Evolutionary conservation across 768 basidiomycete genomes (phyloP).

Genomic region (Rubroboletus pulcherrimus): DNA sequence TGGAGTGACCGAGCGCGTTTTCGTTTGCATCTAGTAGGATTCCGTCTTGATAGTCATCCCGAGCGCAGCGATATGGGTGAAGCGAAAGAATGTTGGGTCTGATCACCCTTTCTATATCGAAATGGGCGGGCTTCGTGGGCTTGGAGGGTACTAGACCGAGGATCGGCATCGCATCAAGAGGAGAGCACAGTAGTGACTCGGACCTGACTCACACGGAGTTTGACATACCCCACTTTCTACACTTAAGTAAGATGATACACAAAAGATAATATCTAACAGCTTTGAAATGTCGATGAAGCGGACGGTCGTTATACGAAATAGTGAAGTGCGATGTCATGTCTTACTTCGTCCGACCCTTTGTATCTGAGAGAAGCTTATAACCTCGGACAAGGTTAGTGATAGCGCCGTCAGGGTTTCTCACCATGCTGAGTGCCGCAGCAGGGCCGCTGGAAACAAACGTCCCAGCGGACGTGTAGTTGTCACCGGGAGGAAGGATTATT

Average conservation of each 20-base stretch:
- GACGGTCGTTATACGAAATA: no score
- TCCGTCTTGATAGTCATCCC: slow-evolving; percentile 91
- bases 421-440: slow-evolving; percentile 42
- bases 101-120: slow-evolving; percentile 78
- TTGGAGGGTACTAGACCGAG: slow-evolving; percentile 49
- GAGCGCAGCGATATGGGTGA: slow-evolving; percentile 90
- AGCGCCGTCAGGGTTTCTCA: slow-evolving; percentile 45
- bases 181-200: not conserved
- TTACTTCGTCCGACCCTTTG: no score
- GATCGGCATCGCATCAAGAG: slow-evolving; percentile 55
- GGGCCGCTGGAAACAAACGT: slow-evolving; percentile 51
- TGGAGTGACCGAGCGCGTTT: slow-evolving; percentile 88
- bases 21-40: slow-evolving; percentile 97
- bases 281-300: no score
- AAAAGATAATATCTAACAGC: no score
- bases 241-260: no score
- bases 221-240: no score
- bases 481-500: slow-evolving; percentile 56
- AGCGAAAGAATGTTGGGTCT: slow-evolving; percentile 92
- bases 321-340: no score
- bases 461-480: slow-evolving; percentile 51
- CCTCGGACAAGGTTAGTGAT: slow-evolving; percentile 44
- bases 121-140: slow-evolving; percentile 67
- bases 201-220: not conserved
- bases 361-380: no score